Evolutionary conservation across 768 basidiomycete species (phyloP).

Genomic region (Macrolepiota dolichaula): DNA sequence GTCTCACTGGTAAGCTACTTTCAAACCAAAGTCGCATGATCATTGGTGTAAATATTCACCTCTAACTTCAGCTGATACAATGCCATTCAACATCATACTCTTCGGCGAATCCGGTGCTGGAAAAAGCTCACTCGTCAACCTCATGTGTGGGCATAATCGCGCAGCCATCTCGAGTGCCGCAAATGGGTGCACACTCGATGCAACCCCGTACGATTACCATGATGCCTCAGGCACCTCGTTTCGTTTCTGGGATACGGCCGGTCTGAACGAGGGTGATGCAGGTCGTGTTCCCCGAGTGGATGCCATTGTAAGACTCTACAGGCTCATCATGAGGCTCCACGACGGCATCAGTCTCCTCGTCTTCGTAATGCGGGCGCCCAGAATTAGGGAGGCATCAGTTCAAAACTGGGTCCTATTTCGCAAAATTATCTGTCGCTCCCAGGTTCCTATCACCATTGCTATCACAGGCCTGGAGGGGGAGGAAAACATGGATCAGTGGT

Average conservation of each 20-base stretch:
- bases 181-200: slow-evolving; percentile 32
- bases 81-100: slow-evolving; percentile 27
- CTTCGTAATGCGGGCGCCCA: slow-evolving; percentile 35
- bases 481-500: slow-evolving; percentile 18
- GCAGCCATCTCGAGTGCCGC: slow-evolving; percentile 30
- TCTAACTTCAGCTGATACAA: not conserved
- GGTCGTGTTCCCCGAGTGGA: slow-evolving; percentile 18
- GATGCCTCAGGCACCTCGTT: slow-evolving; percentile 15
- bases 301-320: slow-evolving; percentile 22
- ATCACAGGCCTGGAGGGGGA: slow-evolving; percentile 36
- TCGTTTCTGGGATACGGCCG: slow-evolving; percentile 36
- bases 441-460: slow-evolving; percentile 35
- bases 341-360: slow-evolving; percentile 36
- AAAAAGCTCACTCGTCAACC: slow-evolving; percentile 42
- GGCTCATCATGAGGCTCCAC: slow-evolving; percentile 17
- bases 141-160: slow-evolving; percentile 25
- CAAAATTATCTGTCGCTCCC: slow-evolving; percentile 32
- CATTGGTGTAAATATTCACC: too few relatives aligned
- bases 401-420: slow-evolving; percentile 36
- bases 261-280: slow-evolving; percentile 32
- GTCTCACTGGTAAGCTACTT: too few relatives aligned
- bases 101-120: slow-evolving; percentile 38
- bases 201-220: slow-evolving; percentile 22
- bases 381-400: slow-evolving; percentile 27
- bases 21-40: too few relatives aligned